Evolutionary conservation across 129 eudicot genomes (phyloP).

Genomic region (Ambrosia trifida): DNA sequence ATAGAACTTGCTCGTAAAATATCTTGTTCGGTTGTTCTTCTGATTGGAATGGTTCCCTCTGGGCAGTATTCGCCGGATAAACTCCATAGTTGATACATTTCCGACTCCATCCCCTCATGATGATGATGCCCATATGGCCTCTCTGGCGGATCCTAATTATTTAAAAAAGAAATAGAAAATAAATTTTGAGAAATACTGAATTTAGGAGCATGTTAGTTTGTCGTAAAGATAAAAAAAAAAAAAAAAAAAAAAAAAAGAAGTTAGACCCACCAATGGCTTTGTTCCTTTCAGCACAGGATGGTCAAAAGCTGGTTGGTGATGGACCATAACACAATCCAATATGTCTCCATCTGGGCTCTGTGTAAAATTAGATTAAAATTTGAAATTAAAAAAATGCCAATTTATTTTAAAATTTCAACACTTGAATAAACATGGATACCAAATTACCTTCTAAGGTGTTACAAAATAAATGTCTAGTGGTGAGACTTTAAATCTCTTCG

Average conservation of each 20-base stretch:
- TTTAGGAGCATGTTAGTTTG: no score
- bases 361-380: background rate
- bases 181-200: no score
- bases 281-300: constrained; percentile 84
- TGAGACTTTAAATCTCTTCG: no score
- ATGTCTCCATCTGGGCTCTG: constrained; percentile 97
- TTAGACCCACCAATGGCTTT: constrained; percentile 68
- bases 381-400: background rate
- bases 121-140: constrained; percentile 61
- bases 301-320: constrained; percentile 96
- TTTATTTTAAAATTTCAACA: background rate
- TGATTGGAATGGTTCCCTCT: constrained; percentile 75
- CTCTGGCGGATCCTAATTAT: constrained; percentile 70
- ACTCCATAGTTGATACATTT: constrained; percentile 72
- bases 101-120: constrained; percentile 34
- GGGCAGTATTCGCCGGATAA: constrained; percentile 73
- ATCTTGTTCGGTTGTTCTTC: constrained; percentile 87
- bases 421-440: background rate
- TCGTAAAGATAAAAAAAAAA: background rate
- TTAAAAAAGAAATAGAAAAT: background rate
- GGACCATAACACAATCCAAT: constrained; percentile 76
- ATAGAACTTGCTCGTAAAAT: constrained; percentile 63
- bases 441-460: no score
- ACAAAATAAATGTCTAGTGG: no score
- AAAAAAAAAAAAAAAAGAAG: background rate